Evolutionary conservation across 2,329 filamentous ascomycete species (phyloP).

Genomic region (Alternaria infectoria): DNA sequence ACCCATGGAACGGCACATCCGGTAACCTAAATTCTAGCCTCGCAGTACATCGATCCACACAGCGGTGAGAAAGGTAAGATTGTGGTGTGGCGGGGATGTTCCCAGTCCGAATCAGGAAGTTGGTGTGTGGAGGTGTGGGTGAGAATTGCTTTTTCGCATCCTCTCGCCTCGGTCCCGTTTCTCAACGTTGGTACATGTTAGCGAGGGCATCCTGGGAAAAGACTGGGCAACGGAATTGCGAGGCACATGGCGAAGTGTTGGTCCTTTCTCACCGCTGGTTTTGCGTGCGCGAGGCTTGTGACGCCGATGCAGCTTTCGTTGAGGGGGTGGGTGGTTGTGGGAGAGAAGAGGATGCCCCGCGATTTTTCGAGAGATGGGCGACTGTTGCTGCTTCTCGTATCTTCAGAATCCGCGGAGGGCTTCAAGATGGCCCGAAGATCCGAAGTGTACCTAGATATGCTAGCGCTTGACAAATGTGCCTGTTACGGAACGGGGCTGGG

Average conservation of each 20-base stretch:
- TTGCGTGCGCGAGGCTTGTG: not conserved
- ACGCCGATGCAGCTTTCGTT: not conserved
- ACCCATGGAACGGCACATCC: not conserved
- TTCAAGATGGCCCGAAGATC: not conserved
- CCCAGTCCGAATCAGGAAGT: not conserved
- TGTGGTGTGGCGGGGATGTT: not conserved
- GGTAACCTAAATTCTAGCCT: not conserved
- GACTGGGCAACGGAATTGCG: not conserved
- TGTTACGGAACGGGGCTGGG: not conserved
- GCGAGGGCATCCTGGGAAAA: not conserved
- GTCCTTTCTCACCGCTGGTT: slow-evolving; percentile 1
- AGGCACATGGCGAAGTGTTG: not conserved
- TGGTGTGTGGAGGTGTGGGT: not conserved
- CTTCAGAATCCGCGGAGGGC: not conserved
- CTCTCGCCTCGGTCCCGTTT: slow-evolving; percentile 1
- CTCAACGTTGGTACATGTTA: slow-evolving; percentile 1
- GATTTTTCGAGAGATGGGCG: not conserved
- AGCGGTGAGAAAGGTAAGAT: not conserved
- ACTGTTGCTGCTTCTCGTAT: not conserved
- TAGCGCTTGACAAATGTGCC: not conserved
- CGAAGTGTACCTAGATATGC: not conserved
- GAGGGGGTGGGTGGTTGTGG: not conserved
- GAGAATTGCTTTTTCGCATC: not conserved
- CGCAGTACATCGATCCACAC: not conserved
- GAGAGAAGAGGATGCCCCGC: not conserved